Evolutionary conservation across 2,329 filamentous ascomycete species (phyloP).

Genomic region (Fusarium oligoseptatum): DNA sequence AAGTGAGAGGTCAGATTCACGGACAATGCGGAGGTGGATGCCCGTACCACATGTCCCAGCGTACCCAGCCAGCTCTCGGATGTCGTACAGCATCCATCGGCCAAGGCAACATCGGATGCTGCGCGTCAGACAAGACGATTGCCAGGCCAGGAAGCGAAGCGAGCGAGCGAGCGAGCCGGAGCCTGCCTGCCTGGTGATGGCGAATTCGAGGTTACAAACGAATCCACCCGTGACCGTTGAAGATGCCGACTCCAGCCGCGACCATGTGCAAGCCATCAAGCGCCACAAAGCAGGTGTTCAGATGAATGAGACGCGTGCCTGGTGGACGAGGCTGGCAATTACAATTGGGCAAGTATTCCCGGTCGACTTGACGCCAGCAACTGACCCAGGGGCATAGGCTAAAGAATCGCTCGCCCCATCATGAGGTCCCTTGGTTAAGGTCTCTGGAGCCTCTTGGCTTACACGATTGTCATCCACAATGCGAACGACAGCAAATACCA

Average conservation of each 20-base stretch:
- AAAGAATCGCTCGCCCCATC: conserved; percentile 13
- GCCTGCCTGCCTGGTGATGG: neutral
- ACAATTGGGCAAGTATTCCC: conserved; percentile 12
- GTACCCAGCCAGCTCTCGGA: neutral
- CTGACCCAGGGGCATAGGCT: conserved; percentile 22
- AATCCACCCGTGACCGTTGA: conserved; percentile 5
- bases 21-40: conserved; percentile 30
- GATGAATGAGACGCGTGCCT: neutral
- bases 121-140: conserved; percentile 7
- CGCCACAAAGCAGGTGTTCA: neutral
- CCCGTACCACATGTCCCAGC: conserved; percentile 9
- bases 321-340: conserved; percentile 16
- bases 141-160: neutral
- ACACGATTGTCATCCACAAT: conserved; percentile 25
- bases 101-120: conserved; percentile 10
- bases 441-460: conserved; percentile 32
- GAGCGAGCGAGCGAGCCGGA: neutral
- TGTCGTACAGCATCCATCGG: conserved; percentile 19
- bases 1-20: conserved; percentile 16
- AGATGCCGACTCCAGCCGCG: conserved; percentile 18
- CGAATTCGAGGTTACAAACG: neutral
- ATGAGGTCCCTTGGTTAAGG: conserved; percentile 12
- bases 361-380: conserved; percentile 5
- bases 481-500: neutral
- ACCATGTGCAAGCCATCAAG: neutral